Evolutionary conservation across 2,329 filamentous ascomycete genomes (phyloP).

Genomic region (Colletotrichum graminicola): DNA sequence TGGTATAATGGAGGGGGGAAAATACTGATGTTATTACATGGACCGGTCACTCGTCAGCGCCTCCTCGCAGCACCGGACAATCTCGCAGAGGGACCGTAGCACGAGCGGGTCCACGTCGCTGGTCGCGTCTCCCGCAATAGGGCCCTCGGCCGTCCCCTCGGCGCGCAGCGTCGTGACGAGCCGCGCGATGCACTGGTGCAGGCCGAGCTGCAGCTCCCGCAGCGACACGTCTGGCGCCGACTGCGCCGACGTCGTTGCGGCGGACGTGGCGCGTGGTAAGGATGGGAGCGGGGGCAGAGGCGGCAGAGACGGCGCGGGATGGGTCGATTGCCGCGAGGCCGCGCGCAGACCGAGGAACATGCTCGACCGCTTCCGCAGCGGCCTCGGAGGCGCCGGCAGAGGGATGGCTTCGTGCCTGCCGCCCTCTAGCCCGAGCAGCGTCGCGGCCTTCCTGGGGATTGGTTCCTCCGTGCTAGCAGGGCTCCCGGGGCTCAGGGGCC

Average conservation of each 20-base stretch:
- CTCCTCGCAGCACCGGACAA: conserved; percentile 51
- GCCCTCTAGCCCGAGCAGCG: conserved; percentile 60
- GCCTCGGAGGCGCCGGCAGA: conserved; percentile 46
- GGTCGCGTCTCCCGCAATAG: conserved; percentile 40
- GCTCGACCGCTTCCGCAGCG: conserved; percentile 41
- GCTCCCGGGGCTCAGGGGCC: conserved; percentile 32
- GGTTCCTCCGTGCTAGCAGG: conserved; percentile 44
- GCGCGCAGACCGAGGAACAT: conserved; percentile 28
- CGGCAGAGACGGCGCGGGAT: conserved; percentile 28
- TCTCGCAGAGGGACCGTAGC: conserved; percentile 58
- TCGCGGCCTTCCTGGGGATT: conserved; percentile 66
- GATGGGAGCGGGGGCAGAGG: conserved; percentile 16
- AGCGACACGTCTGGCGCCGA: conserved; percentile 50
- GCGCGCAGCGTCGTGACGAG: conserved; percentile 61
- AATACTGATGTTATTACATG: not conserved
- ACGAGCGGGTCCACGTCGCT: conserved; percentile 54
- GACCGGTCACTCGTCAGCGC: conserved; percentile 19
- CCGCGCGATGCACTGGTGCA: conserved; percentile 63
- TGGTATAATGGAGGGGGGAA: not conserved
- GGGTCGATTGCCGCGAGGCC: conserved; percentile 33
- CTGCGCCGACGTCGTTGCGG: not conserved
- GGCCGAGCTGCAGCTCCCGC: conserved; percentile 61
- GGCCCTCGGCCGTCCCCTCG: conserved; percentile 22
- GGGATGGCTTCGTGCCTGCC: conserved; percentile 28
- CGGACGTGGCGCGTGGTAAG: not conserved